phyloP scores from a whole-genome alignment of 1,284 basidiomycete species.

The Xerocomus nothofagi region DNA sequence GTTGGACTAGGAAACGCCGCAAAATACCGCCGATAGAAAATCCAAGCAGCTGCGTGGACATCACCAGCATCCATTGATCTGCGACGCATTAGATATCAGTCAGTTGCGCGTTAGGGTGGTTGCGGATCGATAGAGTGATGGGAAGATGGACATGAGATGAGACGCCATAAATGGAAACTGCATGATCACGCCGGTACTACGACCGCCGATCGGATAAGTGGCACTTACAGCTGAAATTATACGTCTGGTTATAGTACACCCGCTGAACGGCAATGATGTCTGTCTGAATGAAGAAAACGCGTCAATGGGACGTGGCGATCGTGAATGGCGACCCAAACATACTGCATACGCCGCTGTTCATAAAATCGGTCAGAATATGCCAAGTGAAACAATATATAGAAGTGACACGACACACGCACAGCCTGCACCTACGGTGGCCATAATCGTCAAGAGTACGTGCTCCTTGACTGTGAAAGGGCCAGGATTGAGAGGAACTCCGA shows the following conservation, averaged over 20 bases:
- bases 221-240: constrained; percentile 59
- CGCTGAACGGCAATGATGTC: constrained; percentile 78
- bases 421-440: constrained; percentile 67
- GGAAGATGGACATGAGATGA: neutral
- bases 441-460: constrained; percentile 70
- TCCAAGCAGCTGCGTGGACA: too few species aligned
- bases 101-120: neutral
- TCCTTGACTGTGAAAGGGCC: constrained; percentile 76
- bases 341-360: constrained; percentile 34
- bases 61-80: too few species aligned
- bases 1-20: too few species aligned
- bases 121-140: neutral
- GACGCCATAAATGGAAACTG: neutral
- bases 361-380: constrained; percentile 2
- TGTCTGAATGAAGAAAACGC: constrained; percentile 40
- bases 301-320: neutral
- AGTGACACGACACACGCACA: constrained; percentile 33
- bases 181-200: neutral
- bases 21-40: too few species aligned
- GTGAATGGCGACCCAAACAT: neutral
- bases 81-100: too few species aligned
- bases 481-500: constrained; percentile 62
- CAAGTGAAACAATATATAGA: neutral
- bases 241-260: constrained; percentile 65
- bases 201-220: neutral